Evolutionary conservation across 177 flowering plant species (phyloP).

Genomic region (Tripterygium wilfordii): DNA sequence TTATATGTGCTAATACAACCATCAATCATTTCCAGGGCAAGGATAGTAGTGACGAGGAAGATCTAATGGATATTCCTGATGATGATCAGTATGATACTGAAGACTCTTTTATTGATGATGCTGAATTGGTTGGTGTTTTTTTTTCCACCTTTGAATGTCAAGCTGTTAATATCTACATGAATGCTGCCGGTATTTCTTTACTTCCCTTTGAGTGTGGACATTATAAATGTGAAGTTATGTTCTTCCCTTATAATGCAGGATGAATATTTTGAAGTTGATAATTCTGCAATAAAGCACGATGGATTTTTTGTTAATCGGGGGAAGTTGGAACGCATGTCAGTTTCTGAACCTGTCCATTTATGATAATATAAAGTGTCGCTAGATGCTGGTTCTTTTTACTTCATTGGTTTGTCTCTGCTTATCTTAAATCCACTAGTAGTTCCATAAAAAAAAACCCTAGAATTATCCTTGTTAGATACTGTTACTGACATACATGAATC

Average conservation of each 20-base stretch:
- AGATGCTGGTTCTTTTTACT: not conserved
- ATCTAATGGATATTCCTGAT: conserved; percentile 75
- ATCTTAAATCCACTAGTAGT: not conserved
- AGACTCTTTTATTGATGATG: conserved; percentile 96
- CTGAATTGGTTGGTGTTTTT: conserved; percentile 70
- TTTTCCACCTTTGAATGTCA: not conserved
- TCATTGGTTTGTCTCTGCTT: not conserved
- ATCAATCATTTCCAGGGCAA: conserved; percentile 54
- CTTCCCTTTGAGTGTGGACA: too few species aligned
- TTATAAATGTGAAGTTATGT: too few species aligned
- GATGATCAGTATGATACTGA: conserved; percentile 99
- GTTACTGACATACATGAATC: too few species aligned
- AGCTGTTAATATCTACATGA: too few species aligned
- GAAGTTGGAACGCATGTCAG: conserved; percentile 76
- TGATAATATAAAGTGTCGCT: not conserved
- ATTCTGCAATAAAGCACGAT: conserved; percentile 65
- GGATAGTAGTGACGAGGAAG: conserved; percentile 94
- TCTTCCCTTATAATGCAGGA: conserved; percentile 48
- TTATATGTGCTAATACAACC: not conserved
- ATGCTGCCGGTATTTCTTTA: too few species aligned
- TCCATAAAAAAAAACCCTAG: too few species aligned
- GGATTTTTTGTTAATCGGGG: conserved; percentile 90
- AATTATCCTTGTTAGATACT: too few species aligned
- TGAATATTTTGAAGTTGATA: conserved; percentile 90
- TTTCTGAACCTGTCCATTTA: conserved; percentile 1